phyloP scores from a whole-genome alignment of 176 grass and related monocot genomes.

The Cenchrus fungigraminus region DNA sequence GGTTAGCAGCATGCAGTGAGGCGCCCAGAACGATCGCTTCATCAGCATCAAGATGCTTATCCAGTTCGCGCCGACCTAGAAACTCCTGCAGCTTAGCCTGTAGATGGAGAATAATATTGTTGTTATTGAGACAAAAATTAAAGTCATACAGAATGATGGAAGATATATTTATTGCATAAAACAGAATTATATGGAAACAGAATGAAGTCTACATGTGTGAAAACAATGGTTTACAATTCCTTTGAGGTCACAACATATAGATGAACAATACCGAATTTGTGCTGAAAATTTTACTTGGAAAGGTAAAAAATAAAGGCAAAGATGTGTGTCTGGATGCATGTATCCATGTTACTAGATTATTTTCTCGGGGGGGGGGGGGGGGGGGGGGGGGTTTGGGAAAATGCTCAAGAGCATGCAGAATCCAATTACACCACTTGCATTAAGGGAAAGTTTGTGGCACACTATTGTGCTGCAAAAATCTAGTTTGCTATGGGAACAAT shows the following conservation, averaged over 20 bases:
- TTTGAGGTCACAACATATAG: conserved; percentile 13
- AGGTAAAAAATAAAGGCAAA: conserved; percentile 4
- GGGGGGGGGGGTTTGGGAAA: background rate
- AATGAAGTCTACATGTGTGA: background rate
- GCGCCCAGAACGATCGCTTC: conserved; percentile 97
- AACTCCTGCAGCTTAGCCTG: conserved; percentile 94
- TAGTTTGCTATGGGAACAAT: background rate
- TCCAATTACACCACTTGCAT: conserved; percentile 1
- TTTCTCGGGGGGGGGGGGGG: no score
- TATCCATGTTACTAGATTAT: background rate
- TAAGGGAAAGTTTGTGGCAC: background rate
- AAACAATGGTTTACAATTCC: background rate
- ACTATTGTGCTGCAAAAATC: background rate
- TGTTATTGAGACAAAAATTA: background rate
- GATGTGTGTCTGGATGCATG: background rate
- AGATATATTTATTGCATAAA: background rate
- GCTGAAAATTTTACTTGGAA: background rate
- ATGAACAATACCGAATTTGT: background rate
- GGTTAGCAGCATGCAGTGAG: conserved; percentile 95
- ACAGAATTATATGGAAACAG: background rate
- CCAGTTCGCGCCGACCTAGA: conserved; percentile 75
- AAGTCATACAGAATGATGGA: background rate
- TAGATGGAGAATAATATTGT: conserved; percentile 42
- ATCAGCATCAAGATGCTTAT: conserved; percentile 98
- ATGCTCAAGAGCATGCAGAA: conserved; percentile 4